These are phyloP conservation scores for Cryptococcus sp. DNA, from an alignment of 1,284 basidiomycete species.

Conservation along the genomic window DNA sequence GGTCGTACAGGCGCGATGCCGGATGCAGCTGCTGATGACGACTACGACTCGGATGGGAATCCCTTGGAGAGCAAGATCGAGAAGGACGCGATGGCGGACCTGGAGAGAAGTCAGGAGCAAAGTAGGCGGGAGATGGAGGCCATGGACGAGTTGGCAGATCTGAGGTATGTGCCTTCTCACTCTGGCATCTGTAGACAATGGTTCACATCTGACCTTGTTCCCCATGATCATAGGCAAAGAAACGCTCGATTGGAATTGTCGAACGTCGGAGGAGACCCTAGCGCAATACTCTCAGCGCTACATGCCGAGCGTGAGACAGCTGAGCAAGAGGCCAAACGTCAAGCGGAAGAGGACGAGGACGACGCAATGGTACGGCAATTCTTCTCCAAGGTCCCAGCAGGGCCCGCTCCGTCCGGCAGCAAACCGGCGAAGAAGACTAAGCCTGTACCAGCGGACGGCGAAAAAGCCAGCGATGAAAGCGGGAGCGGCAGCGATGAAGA, in stretches of 20 bases:
- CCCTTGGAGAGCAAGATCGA: constrained; percentile 32
- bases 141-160: constrained; percentile 92
- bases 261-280: constrained; percentile 57
- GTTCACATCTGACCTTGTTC: not conserved
- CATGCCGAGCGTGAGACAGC: constrained; percentile 54
- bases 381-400: constrained; percentile 69
- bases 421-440: constrained; percentile 24
- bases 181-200: not conserved
- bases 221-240: constrained; percentile 51
- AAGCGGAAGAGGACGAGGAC: constrained; percentile 81
- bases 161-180: constrained; percentile 57
- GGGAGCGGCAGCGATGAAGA: constrained; percentile 8
- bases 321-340: constrained; percentile 56
- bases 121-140: constrained; percentile 98
- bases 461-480: constrained; percentile 10
- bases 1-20: constrained; percentile 44
- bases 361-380: constrained; percentile 82
- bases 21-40: constrained; percentile 51
- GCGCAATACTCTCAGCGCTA: constrained; percentile 39
- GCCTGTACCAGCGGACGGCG: constrained; percentile 13
- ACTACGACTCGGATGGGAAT: constrained; percentile 68
- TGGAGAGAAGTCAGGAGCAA: constrained; percentile 88
- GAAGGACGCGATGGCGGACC: constrained; percentile 91
- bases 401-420: constrained; percentile 22
- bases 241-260: constrained; percentile 89